A percentile compares a stretch with the other conserved stretches of the same genome.
Conservation (phyloP, 164 flowering plant species). For the Liriodendron chinense region DNA sequence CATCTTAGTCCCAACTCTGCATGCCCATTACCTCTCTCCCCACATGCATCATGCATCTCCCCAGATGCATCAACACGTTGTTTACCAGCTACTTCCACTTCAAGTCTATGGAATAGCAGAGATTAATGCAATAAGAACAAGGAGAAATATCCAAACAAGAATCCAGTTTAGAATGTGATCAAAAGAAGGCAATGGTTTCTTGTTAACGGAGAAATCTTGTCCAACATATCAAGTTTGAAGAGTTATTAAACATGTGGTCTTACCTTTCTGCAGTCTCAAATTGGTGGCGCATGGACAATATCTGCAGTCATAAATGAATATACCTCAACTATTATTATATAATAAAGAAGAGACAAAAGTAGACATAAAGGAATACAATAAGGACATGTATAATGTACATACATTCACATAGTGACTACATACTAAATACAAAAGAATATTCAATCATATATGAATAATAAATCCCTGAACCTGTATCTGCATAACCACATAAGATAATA, state of each 20-base stretch:
- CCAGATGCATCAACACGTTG: too few species aligned
- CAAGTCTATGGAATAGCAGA: neutral
- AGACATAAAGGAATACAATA: neutral
- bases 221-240: neutral
- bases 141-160: neutral
- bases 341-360: neutral
- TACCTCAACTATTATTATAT: neutral
- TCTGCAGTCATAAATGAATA: constrained; percentile 21
- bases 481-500: too few species aligned
- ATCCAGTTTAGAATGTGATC: too few species aligned
- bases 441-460: neutral
- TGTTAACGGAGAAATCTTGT: neutral
- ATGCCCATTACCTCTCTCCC: too few species aligned
- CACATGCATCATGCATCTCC: too few species aligned
- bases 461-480: too few species aligned
- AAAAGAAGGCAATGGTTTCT: too few species aligned
- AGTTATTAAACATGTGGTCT: neutral
- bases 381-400: neutral
- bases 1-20: too few species aligned
- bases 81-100: too few species aligned
- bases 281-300: constrained; percentile 29
- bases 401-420: neutral
- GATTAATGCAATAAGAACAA: neutral
- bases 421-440: neutral
- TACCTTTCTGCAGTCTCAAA: constrained; percentile 45